A percentile compares a stretch with the other conserved stretches of the same genome.
phyloP scores from a whole-genome alignment of 2,329 filamentous ascomycete species.

The Juglanconis oblonga region DNA sequence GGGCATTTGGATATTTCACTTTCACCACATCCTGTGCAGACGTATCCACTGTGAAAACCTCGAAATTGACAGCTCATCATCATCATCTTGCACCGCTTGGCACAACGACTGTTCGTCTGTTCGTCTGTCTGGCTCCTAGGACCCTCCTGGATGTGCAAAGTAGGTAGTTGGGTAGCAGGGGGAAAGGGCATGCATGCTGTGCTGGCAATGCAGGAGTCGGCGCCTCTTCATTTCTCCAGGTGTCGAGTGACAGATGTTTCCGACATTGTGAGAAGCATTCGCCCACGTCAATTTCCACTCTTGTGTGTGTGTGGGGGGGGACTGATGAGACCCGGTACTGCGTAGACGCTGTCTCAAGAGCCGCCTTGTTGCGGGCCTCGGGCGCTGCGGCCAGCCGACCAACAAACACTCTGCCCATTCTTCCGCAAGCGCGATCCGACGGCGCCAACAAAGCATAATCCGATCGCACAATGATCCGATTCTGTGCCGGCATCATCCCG shows the following conservation, averaged over 20 bases:
- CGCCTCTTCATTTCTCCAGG: background rate
- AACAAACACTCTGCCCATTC: background rate
- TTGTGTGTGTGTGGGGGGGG: background rate
- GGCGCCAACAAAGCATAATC: background rate
- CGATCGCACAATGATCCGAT: background rate
- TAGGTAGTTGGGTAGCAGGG: no score
- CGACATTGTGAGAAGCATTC: background rate
- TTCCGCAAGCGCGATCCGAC: constrained; percentile 5
- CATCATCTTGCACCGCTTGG: background rate
- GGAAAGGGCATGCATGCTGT: background rate
- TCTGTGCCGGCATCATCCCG: background rate
- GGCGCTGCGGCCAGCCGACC: constrained; percentile 8
- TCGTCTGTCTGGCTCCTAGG: background rate
- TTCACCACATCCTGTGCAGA: background rate
- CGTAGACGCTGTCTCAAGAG: constrained; percentile 18
- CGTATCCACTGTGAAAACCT: background rate
- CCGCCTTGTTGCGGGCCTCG: constrained; percentile 10
- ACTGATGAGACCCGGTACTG: background rate
- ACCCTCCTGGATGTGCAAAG: background rate
- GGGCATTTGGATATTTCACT: background rate
- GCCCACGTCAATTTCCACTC: background rate
- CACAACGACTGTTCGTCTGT: background rate
- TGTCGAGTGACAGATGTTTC: background rate
- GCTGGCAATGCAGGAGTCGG: background rate
- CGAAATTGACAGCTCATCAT: background rate